Conservation (phyloP, 768 basidiomycete species). For the Serendipita indica region DNA sequence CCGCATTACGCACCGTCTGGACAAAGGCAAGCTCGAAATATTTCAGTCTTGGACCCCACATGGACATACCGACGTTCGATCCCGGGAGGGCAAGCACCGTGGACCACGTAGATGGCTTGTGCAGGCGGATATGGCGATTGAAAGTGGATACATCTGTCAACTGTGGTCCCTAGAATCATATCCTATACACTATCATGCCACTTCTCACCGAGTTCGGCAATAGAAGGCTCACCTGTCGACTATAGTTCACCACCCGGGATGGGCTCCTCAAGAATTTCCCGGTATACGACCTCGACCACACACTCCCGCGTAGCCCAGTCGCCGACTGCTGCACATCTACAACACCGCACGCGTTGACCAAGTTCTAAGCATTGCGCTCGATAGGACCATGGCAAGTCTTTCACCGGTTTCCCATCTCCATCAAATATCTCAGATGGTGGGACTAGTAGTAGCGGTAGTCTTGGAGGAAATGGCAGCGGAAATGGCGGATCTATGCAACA, state of each 20-base stretch:
- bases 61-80: too few relatives aligned
- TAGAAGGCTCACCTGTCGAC: constrained; percentile 4
- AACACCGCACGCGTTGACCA: not conserved
- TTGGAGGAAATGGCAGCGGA: not conserved
- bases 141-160: too few relatives aligned
- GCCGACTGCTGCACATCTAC: not conserved
- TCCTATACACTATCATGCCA: too few relatives aligned
- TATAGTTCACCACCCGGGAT: not conserved
- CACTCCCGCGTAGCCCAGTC: not conserved
- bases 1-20: too few relatives aligned
- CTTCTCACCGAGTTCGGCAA: not conserved
- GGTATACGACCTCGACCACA: not conserved
- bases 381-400: not conserved
- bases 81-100: too few relatives aligned
- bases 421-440: too few relatives aligned
- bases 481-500: not conserved
- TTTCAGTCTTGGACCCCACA: too few relatives aligned
- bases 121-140: too few relatives aligned
- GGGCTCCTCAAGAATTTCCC: not conserved
- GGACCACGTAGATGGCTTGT: too few relatives aligned
- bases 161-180: too few relatives aligned
- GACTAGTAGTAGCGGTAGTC: not conserved
- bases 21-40: too few relatives aligned
- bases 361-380: constrained; percentile 7
- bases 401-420: not conserved